phyloP scores from a whole-genome alignment of 108 stramenopile species.

The Nannochloropsis granulata region DNA sequence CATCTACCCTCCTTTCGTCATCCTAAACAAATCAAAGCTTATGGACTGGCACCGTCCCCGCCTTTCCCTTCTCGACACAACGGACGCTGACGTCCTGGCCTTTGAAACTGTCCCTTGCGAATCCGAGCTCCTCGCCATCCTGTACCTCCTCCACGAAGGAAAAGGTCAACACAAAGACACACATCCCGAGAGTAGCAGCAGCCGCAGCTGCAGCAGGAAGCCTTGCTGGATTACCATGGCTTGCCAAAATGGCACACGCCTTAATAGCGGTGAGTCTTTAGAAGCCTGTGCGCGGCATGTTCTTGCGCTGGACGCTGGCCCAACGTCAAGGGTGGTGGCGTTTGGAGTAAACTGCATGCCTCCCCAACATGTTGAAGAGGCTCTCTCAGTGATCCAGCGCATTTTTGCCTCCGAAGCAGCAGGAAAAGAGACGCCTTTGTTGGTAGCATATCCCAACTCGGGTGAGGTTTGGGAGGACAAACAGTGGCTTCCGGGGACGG shows the following conservation, averaged over 20 bases:
- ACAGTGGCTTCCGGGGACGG: conserved; percentile 3
- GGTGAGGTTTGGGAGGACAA: conserved; percentile 26
- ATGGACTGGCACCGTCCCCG: conserved; percentile 19
- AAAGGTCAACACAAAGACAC: neutral
- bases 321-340: neutral
- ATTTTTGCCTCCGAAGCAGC: neutral
- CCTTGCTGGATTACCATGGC: neutral
- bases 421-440: neutral
- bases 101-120: conserved; percentile 37
- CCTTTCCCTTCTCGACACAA: neutral
- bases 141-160: neutral
- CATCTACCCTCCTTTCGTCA: neutral
- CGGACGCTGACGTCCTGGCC: conserved; percentile 22
- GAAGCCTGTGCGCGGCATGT: neutral
- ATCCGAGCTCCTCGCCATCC: conserved; percentile 17
- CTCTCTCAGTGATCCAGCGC: neutral
- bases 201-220: neutral
- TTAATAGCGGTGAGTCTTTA: conserved; percentile 24
- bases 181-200: neutral
- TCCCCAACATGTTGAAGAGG: conserved; percentile 12
- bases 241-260: neutral
- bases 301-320: neutral
- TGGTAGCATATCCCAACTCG: conserved; percentile 33
- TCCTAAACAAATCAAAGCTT: neutral
- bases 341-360: conserved; percentile 33